These are phyloP conservation scores for Macadamia integrifolia DNA, from an alignment of 164 flowering plant genomes.

Conservation along the genomic window DNA sequence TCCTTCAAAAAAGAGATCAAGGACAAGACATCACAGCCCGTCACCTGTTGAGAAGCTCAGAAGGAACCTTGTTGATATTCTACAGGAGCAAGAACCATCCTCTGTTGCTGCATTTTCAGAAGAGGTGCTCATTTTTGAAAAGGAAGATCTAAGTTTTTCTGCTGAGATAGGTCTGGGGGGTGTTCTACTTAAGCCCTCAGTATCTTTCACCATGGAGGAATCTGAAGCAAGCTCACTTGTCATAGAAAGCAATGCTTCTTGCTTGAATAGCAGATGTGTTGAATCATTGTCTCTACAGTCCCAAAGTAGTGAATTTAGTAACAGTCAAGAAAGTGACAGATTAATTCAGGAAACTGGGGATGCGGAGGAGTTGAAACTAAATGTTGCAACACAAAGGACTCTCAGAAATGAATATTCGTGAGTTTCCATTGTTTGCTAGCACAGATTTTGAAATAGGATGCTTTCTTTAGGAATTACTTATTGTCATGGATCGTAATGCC, in stretches of 20 bases:
- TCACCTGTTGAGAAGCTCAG: constrained; percentile 23
- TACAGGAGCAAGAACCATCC: constrained; percentile 17
- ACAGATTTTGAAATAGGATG: too few species aligned
- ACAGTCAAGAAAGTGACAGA: too few species aligned
- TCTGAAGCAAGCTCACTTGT: constrained; percentile 10
- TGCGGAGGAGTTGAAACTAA: too few species aligned
- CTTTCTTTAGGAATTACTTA: too few species aligned
- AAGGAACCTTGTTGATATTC: constrained; percentile 15
- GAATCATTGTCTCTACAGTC: too few species aligned
- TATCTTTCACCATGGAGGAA: constrained; percentile 8
- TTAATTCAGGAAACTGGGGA: too few species aligned
- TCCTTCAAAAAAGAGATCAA: constrained; percentile 21
- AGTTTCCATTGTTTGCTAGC: too few species aligned
- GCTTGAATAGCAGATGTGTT: neutral
- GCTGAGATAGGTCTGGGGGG: constrained; percentile 17
- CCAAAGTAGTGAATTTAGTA: too few species aligned
- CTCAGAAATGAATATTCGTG: too few species aligned
- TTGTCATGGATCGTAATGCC: too few species aligned
- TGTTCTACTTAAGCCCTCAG: constrained; percentile 16
- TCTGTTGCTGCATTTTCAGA: constrained; percentile 10
- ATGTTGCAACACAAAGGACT: too few species aligned
- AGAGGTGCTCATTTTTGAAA: constrained; percentile 18
- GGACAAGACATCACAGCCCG: constrained; percentile 1
- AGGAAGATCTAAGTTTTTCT: constrained; percentile 5
- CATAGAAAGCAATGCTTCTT: constrained; percentile 1